Evolutionary conservation across 371 early-diverging fungal genomes (phyloP).

Genomic region (Saksenaea vasiformis): DNA sequence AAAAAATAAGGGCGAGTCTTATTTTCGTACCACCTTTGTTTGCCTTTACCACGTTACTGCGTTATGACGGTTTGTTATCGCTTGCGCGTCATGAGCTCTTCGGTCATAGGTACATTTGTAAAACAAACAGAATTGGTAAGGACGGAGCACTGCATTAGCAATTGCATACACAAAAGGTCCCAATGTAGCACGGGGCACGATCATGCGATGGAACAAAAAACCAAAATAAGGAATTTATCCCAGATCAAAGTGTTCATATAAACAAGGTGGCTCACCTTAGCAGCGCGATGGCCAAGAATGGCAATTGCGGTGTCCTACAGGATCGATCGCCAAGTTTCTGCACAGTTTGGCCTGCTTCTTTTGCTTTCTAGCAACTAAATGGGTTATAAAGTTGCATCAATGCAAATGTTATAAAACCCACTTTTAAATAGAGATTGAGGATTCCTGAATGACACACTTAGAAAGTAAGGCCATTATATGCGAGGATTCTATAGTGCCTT

Average conservation of each 20-base stretch:
- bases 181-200: conserved; percentile 73
- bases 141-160: conserved; percentile 73
- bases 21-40: background rate
- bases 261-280: conserved; percentile 44
- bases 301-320: too few relatives aligned
- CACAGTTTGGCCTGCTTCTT: too few relatives aligned
- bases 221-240: conserved; percentile 78
- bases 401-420: too few relatives aligned
- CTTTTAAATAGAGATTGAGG: too few relatives aligned
- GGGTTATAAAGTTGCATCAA: too few relatives aligned
- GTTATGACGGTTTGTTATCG: conserved; percentile 63
- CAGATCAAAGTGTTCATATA: background rate
- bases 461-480: too few relatives aligned
- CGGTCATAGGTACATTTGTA: conserved; percentile 54
- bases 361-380: too few relatives aligned
- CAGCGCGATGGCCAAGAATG: conserved; percentile 81
- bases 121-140: conserved; percentile 47
- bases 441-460: too few relatives aligned
- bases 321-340: too few relatives aligned
- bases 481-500: too few relatives aligned
- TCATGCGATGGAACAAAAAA: conserved; percentile 80
- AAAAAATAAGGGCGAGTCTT: conserved; percentile 5
- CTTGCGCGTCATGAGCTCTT: conserved; percentile 58
- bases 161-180: conserved; percentile 84
- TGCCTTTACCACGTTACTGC: conserved; percentile 51